Base-by-base conservation (phyloP, 2,329 filamentous ascomycete species). In the Fonsecaea nubica region DNA sequence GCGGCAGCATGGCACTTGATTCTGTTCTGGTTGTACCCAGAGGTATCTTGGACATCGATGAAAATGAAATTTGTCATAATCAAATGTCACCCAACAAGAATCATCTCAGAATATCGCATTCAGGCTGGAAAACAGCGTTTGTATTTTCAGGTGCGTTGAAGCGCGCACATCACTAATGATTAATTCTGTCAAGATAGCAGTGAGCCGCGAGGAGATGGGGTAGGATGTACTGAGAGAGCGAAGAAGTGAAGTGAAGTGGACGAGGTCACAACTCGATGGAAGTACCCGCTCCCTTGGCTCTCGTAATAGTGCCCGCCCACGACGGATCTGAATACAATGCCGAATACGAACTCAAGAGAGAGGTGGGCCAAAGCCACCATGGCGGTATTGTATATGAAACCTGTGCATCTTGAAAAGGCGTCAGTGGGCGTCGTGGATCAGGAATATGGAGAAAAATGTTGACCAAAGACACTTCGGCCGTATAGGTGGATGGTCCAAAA, bases 31-130 rank as follows among this genome's bases (percentile, higher is more conserved):
- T 60, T 67, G n/a, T 18, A 48, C 12, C 38, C 56, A 3, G 65
- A 64, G 18, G 52, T 15, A 42, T 67, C 65, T 36, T 58, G 61
- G 7, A 62, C 61, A n/a, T 67, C 52, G 52, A 67, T 64, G 52
- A 67, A 67, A 9, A 67, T n/a, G 30, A 67, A 35, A 12, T 61
- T 18, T 25, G 65, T 18, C 65, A 67, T 67, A n/a, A 13, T 63
- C 15, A 18, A 10, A 33, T 38, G 36, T 25, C 33, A 38, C 15
- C 38, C 25, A 25, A 3, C 25, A 25, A 25, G 25, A 25, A 25
- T 25, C 25, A 25, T 25, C 25, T 25, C 25, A 25, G 25, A 18
- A 18, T 18, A 10, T n/a, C 42, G n/a, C n/a, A 7, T 48, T 48
- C n/a, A 7, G n/a, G 6, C n/a, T 9, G 42, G 42, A 21, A 48